Evolutionary conservation across 805 yeast genomes (phyloP).

Genomic region (Suhomyces vadensis): DNA sequence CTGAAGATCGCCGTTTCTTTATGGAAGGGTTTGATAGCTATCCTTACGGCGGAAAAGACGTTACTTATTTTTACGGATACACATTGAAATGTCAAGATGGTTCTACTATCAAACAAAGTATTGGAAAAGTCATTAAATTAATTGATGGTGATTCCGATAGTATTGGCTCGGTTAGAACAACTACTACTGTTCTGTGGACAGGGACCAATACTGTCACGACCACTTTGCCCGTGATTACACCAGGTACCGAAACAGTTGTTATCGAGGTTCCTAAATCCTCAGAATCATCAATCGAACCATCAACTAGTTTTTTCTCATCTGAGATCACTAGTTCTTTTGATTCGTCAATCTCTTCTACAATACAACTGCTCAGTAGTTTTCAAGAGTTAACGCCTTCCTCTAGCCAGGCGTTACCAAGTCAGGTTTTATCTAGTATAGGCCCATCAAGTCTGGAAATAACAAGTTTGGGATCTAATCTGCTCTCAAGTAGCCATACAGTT

Average conservation of each 20-base stretch:
- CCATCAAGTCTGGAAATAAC: too few relatives aligned
- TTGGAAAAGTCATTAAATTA: neutral
- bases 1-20: constrained; percentile 15
- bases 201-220: neutral
- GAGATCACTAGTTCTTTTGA: too few relatives aligned
- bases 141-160: neutral
- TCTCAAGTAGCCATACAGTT: too few relatives aligned
- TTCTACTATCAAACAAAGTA: neutral
- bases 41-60: constrained; percentile 5
- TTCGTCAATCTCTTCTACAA: too few relatives aligned
- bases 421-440: too few relatives aligned
- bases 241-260: constrained; percentile 9
- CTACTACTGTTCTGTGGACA: neutral
- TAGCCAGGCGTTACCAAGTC: too few relatives aligned
- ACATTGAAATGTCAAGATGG: constrained; percentile 15
- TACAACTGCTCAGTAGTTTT: too few relatives aligned
- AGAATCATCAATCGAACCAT: too few relatives aligned
- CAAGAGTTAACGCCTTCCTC: too few relatives aligned
- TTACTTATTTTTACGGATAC: constrained; percentile 13
- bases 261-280: constrained; percentile 6
- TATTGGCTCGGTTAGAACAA: neutral
- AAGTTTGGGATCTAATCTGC: too few relatives aligned
- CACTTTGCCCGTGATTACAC: constrained; percentile 2
- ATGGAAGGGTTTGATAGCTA: constrained; percentile 15
- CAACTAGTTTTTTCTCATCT: too few relatives aligned